phyloP scores from a whole-genome alignment of 768 basidiomycete genomes.

The Phylloporus scabripes region DNA sequence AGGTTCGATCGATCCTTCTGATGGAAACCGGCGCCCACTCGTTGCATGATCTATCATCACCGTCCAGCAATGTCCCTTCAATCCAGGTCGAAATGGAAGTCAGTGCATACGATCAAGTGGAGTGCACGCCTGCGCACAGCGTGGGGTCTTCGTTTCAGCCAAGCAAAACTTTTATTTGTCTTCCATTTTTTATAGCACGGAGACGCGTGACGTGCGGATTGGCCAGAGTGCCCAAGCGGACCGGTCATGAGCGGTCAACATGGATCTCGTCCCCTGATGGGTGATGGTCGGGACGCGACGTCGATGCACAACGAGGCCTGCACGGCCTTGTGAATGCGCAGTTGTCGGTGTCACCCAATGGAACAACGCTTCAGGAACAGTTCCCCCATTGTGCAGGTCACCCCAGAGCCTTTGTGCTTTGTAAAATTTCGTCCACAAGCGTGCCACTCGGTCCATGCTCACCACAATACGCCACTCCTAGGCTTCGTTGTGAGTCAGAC shows the following conservation, averaged over 20 bases:
- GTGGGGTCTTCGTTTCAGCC: slow-evolving; percentile 5
- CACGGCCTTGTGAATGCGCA: slow-evolving; percentile 7
- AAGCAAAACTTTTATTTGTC: not conserved
- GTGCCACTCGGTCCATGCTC: not conserved
- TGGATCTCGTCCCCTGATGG: not conserved
- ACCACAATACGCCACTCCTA: not conserved
- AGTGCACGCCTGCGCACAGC: not conserved
- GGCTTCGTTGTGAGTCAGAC: slow-evolving; percentile 3
- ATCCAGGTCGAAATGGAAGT: slow-evolving; percentile 5
- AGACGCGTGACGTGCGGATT: not conserved
- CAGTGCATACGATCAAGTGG: not conserved
- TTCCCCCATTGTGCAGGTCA: not conserved
- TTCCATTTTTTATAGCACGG: not conserved
- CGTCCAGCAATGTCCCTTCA: slow-evolving; percentile 4
- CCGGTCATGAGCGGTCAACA: slow-evolving; percentile 1
- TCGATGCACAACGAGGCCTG: slow-evolving; percentile 3
- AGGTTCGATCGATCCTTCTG: slow-evolving; percentile 29
- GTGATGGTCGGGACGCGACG: not conserved
- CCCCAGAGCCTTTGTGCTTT: not conserved
- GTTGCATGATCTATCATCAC: slow-evolving; percentile 5
- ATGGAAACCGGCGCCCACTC: slow-evolving; percentile 22
- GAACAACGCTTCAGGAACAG: slow-evolving; percentile 1
- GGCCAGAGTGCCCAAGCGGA: not conserved
- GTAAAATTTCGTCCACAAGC: not conserved
- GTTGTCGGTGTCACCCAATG: slow-evolving; percentile 1